These are phyloP conservation scores for Alternaria viburni DNA, from an alignment of 2,329 filamentous ascomycete genomes.

Conservation along the genomic window DNA sequence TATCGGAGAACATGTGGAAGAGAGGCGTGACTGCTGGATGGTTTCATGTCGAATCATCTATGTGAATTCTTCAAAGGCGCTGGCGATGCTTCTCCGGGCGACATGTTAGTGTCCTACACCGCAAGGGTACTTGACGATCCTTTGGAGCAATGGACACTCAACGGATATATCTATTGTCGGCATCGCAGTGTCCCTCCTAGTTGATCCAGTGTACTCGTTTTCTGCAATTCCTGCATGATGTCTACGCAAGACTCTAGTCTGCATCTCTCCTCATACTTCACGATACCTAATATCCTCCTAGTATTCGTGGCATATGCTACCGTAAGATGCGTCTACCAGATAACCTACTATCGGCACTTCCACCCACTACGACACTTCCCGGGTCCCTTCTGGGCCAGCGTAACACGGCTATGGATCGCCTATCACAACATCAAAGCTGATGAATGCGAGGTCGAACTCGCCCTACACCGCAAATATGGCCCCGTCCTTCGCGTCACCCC, in stretches of 20 bases:
- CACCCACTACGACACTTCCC: conserved; percentile 61
- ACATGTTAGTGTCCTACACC: neutral
- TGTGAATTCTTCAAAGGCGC: neutral
- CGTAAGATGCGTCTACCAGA: conserved; percentile 36
- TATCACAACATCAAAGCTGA: conserved; percentile 59
- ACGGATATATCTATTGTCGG: neutral
- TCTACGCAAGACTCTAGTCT: neutral
- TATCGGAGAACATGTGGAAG: neutral
- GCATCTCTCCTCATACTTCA: neutral
- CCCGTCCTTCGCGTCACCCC: conserved; percentile 38
- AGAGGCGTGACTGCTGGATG: neutral
- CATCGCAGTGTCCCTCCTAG: neutral
- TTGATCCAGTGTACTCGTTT: neutral
- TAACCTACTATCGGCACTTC: conserved; percentile 56
- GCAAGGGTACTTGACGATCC: neutral
- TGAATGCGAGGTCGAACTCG: conserved; percentile 52
- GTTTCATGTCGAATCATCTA: neutral
- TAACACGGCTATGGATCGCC: conserved; percentile 60
- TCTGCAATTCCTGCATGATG: neutral
- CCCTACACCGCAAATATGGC: conserved; percentile 58
- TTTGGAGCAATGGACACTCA: neutral
- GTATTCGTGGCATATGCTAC: neutral
- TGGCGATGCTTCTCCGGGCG: neutral
- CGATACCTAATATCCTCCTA: neutral
- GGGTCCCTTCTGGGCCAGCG: conserved; percentile 61